A percentile compares a stretch with the other conserved stretches of the same genome.
Conservation (phyloP, 1,284 basidiomycete genomes). For the Fomitopsis palustris region DNA sequence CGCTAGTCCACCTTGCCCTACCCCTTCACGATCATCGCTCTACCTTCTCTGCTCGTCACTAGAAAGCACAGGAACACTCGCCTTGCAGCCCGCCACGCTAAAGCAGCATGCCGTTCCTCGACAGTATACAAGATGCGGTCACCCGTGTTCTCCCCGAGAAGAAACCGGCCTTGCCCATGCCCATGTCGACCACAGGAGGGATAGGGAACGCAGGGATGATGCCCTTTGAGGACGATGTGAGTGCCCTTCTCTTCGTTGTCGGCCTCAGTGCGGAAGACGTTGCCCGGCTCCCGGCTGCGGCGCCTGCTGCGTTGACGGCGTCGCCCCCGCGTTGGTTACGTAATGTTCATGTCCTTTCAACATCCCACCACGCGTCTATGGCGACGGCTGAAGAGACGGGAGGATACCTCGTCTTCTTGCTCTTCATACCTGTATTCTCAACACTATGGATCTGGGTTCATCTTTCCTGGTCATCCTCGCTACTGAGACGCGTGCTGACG, state of each 20-base stretch:
- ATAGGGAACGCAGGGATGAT: conserved; percentile 51
- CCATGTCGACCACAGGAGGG: conserved; percentile 39
- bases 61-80: not conserved
- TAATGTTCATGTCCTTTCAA: conserved; percentile 42
- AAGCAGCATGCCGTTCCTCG: conserved; percentile 23
- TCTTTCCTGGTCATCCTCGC: conserved; percentile 13
- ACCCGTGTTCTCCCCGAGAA: conserved; percentile 27
- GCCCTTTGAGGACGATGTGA: conserved; percentile 68
- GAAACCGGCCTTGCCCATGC: conserved; percentile 22
- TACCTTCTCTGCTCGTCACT: not conserved
- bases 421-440: conserved; percentile 59
- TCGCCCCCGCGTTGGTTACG: conserved; percentile 37
- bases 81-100: not conserved
- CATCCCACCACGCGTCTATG: conserved; percentile 20
- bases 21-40: not conserved
- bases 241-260: conserved; percentile 26
- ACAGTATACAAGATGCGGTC: conserved; percentile 26
- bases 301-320: not conserved
- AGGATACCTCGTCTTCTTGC: conserved; percentile 52
- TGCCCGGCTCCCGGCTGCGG: not conserved
- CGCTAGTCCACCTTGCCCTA: not conserved
- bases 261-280: not conserved
- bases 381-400: conserved; percentile 38
- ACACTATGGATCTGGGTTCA: conserved; percentile 65
- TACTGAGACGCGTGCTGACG: conserved; percentile 14